These are phyloP conservation scores for Earliella scabrosa DNA, from an alignment of 1,284 basidiomycete species.

Conservation along the genomic window DNA sequence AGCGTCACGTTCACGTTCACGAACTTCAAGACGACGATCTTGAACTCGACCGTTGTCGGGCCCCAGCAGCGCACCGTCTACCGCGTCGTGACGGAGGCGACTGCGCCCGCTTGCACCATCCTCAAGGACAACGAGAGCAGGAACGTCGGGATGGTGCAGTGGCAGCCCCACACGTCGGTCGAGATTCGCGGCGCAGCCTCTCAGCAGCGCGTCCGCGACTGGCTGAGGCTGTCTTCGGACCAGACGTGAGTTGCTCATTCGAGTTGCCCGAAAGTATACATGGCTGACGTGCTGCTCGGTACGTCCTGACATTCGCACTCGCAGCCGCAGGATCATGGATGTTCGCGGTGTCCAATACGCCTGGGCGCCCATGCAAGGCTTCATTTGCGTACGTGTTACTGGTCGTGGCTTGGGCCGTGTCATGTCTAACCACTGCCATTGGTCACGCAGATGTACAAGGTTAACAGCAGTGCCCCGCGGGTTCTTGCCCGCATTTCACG, in stretches of 20 bases:
- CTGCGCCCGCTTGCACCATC: conserved; percentile 55
- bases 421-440: not conserved
- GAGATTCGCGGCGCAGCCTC: conserved; percentile 56
- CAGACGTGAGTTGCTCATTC: conserved; percentile 45
- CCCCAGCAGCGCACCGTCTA: conserved; percentile 41
- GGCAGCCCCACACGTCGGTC: conserved; percentile 56
- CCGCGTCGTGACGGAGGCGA: conserved; percentile 47
- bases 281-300: too few species aligned
- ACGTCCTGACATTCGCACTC: not conserved
- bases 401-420: not conserved
- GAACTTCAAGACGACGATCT: conserved; percentile 50
- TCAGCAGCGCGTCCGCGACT: conserved; percentile 53
- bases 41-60: conserved; percentile 58
- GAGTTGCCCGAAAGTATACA: too few species aligned
- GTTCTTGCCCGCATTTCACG: conserved; percentile 38
- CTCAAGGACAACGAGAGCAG: conserved; percentile 53
- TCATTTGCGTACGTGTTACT: conserved; percentile 43
- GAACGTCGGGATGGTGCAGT: conserved; percentile 60
- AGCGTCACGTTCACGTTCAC: conserved; percentile 54
- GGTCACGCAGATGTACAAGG: conserved; percentile 34
- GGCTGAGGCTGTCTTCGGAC: conserved; percentile 58
- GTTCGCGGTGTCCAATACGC: conserved; percentile 43
- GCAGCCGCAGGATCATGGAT: conserved; percentile 48
- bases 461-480: conserved; percentile 31
- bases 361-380: conserved; percentile 46